A percentile compares a stretch with the other conserved stretches of the same genome.
Evolutionary conservation across 768 basidiomycete species (phyloP).

Genomic region (Leccinum broughii): DNA sequence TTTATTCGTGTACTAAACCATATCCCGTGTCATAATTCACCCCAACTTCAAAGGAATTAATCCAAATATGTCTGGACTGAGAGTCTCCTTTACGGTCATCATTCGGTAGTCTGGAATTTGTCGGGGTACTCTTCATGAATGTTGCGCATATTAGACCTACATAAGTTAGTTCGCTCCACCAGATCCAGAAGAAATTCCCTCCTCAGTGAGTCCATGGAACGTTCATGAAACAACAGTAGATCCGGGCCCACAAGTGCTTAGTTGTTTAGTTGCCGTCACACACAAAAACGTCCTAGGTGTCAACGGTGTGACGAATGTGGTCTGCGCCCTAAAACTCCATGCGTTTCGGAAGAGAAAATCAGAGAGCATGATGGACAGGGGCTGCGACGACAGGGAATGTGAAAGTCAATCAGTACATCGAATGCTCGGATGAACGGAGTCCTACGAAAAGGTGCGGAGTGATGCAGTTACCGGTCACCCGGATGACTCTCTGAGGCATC

Average conservation of each 20-base stretch:
- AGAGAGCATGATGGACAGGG: not conserved
- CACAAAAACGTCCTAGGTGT: not conserved
- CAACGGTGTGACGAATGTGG: not conserved
- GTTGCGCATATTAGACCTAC: not conserved
- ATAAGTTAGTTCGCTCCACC: not conserved
- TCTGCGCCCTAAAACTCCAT: not conserved
- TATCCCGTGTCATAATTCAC: constrained; percentile 6
- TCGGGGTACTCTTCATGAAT: not conserved
- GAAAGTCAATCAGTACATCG: not conserved
- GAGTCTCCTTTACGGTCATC: not conserved
- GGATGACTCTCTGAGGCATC: not conserved
- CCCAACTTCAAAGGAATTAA: not conserved
- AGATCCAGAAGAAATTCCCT: too few species aligned
- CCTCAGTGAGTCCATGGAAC: not conserved
- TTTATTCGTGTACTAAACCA: not conserved
- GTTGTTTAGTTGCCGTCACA: not conserved
- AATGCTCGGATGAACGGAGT: not conserved
- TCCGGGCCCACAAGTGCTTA: too few species aligned
- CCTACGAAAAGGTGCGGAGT: not conserved
- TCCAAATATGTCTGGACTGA: not conserved
- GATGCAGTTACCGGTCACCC: not conserved
- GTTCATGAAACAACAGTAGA: not conserved
- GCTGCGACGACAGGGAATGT: not conserved
- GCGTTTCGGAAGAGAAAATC: not conserved
- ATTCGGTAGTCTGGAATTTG: constrained; percentile 10